Conservation (phyloP, 371 early-diverging fungal genomes). For the Mortierella sp. region DNA sequence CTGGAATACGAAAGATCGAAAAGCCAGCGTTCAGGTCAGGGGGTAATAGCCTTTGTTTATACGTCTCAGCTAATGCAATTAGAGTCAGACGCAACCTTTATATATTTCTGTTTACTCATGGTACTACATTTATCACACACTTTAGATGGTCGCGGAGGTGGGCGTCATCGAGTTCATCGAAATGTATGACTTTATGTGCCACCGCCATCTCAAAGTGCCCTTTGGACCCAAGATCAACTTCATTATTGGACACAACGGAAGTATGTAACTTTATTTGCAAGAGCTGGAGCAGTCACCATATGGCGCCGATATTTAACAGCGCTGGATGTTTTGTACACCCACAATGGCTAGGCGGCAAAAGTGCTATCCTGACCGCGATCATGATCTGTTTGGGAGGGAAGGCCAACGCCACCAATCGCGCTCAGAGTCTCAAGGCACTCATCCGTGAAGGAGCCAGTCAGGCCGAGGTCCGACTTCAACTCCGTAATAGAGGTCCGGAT, state of each 20-base stretch:
- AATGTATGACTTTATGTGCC: constrained; percentile 95
- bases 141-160: constrained; percentile 58
- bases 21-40: constrained; percentile 14
- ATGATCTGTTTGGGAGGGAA: constrained; percentile 92
- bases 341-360: constrained; percentile 80
- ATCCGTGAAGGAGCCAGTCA: constrained; percentile 86
- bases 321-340: background rate
- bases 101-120: too few relatives aligned
- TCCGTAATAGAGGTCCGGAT: constrained; percentile 87
- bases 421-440: constrained; percentile 76
- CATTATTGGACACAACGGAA: constrained; percentile 95
- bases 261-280: constrained; percentile 54
- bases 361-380: constrained; percentile 93
- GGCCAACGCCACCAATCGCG: constrained; percentile 88
- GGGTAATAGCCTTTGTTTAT: constrained; percentile 15
- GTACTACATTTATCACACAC: background rate
- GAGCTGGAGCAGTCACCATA: background rate
- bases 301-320: background rate
- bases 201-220: constrained; percentile 78
- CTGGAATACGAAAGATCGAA: constrained; percentile 28
- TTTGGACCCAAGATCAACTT: constrained; percentile 94
- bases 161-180: constrained; percentile 87
- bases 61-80: too few relatives aligned
- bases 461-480: constrained; percentile 72
- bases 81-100: too few relatives aligned